Conservation (phyloP, 225 moss, liverwort and hornwort species). For the Anthoceros angustus region DNA sequence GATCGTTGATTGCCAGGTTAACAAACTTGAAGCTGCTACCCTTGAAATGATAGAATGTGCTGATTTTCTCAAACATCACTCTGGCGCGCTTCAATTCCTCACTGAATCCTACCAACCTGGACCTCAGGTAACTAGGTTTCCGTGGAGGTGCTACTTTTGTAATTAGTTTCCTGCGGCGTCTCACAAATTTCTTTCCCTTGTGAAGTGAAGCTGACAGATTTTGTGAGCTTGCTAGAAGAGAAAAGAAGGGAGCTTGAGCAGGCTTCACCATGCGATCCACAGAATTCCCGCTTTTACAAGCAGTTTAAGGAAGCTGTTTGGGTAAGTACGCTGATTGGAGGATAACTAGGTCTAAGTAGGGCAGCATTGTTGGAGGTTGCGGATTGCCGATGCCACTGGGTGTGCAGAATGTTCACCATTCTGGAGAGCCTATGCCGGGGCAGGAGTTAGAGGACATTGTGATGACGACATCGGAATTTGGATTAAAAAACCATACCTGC, state of each 20-base stretch:
- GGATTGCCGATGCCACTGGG: conserved; percentile 10
- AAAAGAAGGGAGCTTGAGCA: conserved; percentile 18
- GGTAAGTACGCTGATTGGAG: conserved; percentile 20
- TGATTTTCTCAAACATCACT: conserved; percentile 21
- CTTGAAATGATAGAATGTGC: conserved; percentile 20
- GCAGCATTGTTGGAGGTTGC: background rate
- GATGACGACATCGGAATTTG: conserved; percentile 47
- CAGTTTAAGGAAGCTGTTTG: conserved; percentile 83
- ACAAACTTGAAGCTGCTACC: conserved; percentile 14
- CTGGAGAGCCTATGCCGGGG: conserved; percentile 77
- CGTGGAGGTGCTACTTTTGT: background rate
- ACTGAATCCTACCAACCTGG: conserved; percentile 11
- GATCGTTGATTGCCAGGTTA: conserved; percentile 15
- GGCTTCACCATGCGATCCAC: conserved; percentile 38
- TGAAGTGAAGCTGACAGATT: conserved; percentile 41
- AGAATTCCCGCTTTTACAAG: conserved; percentile 28
- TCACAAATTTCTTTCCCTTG: background rate
- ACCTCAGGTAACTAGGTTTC: conserved; percentile 14
- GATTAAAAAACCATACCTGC: conserved; percentile 44
- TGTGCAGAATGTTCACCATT: conserved; percentile 75
- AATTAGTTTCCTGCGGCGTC: background rate
- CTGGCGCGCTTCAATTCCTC: conserved; percentile 16
- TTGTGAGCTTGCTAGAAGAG: conserved; percentile 30
- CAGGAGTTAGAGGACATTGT: conserved; percentile 90
- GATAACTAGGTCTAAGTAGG: background rate